A percentile compares a stretch with the other conserved stretches of the same genome.
phyloP scores from a whole-genome alignment of 352 stramenopile species.

The Phytophthora sansomeana region DNA sequence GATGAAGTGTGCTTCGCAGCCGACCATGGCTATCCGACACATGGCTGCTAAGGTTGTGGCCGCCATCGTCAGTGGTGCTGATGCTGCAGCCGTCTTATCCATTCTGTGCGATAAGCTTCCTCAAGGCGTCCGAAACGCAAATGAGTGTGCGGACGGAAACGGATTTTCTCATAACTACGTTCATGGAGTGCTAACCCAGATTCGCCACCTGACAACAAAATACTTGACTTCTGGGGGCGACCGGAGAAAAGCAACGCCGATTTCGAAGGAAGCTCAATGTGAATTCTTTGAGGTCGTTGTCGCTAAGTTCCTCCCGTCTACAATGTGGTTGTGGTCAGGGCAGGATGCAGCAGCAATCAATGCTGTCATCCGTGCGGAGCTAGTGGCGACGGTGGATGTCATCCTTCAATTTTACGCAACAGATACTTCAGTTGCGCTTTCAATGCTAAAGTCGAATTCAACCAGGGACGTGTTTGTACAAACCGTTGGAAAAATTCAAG shows the following conservation, averaged over 20 bases:
- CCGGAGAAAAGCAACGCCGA: constrained; percentile 8
- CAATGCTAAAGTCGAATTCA: constrained; percentile 14
- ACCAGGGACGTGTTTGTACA: constrained; percentile 22
- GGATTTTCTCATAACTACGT: constrained; percentile 65
- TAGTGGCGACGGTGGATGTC: constrained; percentile 58
- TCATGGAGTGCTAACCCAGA: constrained; percentile 71
- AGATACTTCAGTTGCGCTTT: constrained; percentile 14
- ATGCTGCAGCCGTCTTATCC: constrained; percentile 53
- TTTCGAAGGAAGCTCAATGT: constrained; percentile 16
- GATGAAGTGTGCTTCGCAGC: constrained; percentile 69
- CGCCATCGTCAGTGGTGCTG: constrained; percentile 65
- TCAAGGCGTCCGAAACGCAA: constrained; percentile 32
- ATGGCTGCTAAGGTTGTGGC: constrained; percentile 86
- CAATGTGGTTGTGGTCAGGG: constrained; percentile 58
- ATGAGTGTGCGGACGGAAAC: background rate
- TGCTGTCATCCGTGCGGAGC: constrained; percentile 54
- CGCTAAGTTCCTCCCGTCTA: constrained; percentile 45
- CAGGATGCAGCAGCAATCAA: constrained; percentile 33
- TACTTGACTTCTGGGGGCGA: constrained; percentile 32
- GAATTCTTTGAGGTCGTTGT: constrained; percentile 44
- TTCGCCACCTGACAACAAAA: constrained; percentile 58
- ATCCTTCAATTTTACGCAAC: constrained; percentile 45
- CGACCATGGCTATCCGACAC: constrained; percentile 77
- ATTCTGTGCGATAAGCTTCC: constrained; percentile 53
- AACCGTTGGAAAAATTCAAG: constrained; percentile 26